Evolutionary conservation across 2,329 filamentous ascomycete genomes (phyloP).

Genomic region (Beauveria brongniartii): DNA sequence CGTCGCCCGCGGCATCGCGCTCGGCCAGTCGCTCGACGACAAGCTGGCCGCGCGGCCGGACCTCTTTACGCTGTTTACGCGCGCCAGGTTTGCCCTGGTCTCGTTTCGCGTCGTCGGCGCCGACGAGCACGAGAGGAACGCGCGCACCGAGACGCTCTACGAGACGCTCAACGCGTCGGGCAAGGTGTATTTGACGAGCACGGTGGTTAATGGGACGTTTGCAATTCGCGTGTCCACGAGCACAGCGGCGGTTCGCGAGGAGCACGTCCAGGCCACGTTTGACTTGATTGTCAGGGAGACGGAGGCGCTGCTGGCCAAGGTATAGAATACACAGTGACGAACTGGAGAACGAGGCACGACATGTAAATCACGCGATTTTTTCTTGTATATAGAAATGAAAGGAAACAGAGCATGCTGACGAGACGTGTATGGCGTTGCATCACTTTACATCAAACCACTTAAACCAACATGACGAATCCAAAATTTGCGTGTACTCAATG

Average conservation of each 20-base stretch:
- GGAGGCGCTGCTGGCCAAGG: constrained; percentile 28
- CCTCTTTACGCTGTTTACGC: constrained; percentile 67
- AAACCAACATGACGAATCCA: background rate
- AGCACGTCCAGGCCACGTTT: constrained; percentile 68
- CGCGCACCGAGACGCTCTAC: constrained; percentile 65
- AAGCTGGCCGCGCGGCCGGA: constrained; percentile 53
- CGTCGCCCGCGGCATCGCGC: constrained; percentile 57
- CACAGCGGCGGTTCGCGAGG: constrained; percentile 57
- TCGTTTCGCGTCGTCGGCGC: constrained; percentile 55
- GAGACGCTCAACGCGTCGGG: constrained; percentile 65
- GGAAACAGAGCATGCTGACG: background rate
- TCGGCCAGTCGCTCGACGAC: constrained; percentile 63
- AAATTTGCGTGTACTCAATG: background rate
- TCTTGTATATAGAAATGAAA: background rate
- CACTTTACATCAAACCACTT: background rate
- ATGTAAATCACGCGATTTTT: background rate
- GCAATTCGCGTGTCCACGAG: constrained; percentile 76
- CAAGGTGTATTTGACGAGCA: constrained; percentile 76
- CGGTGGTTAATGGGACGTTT: constrained; percentile 63
- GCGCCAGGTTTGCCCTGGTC: constrained; percentile 69
- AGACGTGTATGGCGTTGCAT: background rate
- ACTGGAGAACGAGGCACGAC: background rate
- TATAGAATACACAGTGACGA: background rate
- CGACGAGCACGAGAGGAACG: constrained; percentile 51
- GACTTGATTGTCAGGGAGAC: constrained; percentile 59